phyloP scores from a whole-genome alignment of 169 alveolate genomes.

The Eimeria zaria region DNA sequence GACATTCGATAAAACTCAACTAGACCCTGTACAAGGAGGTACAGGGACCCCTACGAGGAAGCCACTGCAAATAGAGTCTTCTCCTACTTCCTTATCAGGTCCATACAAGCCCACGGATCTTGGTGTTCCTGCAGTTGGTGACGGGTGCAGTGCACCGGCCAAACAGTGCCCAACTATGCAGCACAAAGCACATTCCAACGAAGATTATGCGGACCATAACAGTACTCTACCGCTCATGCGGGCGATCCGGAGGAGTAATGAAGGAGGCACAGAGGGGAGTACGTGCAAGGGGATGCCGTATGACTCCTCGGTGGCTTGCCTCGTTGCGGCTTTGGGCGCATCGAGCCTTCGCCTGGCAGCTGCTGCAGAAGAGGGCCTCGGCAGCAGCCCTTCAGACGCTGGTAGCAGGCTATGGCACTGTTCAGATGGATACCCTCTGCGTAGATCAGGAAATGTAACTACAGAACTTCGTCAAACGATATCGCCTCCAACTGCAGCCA shows the following conservation, averaged over 20 bases:
- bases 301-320: conserved; percentile 14
- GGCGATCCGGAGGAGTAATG: background rate
- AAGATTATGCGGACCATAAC: background rate
- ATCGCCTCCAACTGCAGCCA: conserved; percentile 21
- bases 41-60: background rate
- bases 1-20: background rate
- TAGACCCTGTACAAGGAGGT: background rate
- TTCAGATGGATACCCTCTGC: background rate
- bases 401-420: background rate
- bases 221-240: background rate
- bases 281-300: background rate
- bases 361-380: conserved; percentile 70
- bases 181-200: background rate
- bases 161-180: background rate
- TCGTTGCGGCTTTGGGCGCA: conserved; percentile 66
- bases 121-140: background rate
- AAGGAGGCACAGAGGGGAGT: background rate
- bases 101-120: background rate
- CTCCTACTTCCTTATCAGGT: background rate
- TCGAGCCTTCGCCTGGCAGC: conserved; percentile 74
- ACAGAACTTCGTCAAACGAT: background rate
- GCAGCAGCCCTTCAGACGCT: conserved; percentile 58
- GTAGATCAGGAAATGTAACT: background rate
- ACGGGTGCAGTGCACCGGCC: background rate
- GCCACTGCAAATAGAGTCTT: background rate